Conservation (phyloP, 2,329 filamentous ascomycete species). For the Verticillium alfalfae region DNA sequence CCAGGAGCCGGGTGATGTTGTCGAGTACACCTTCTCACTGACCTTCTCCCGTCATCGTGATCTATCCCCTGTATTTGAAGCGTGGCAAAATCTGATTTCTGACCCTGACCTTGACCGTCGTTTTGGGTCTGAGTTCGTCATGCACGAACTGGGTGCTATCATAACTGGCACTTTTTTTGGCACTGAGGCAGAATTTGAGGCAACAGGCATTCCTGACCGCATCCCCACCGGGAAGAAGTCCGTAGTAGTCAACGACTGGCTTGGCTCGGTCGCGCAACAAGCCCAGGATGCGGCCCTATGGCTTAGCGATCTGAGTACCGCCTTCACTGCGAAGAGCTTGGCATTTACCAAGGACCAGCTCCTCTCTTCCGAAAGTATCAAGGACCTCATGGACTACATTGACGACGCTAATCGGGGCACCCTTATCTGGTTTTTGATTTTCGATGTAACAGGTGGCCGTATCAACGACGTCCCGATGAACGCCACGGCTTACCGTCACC, state of each 20-base stretch:
- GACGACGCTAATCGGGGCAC: slow-evolving; percentile 43
- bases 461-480: slow-evolving; percentile 49
- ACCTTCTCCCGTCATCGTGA: slow-evolving; percentile 40
- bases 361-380: slow-evolving; percentile 37
- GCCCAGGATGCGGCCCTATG: slow-evolving; percentile 43
- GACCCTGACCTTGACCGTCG: slow-evolving; percentile 51
- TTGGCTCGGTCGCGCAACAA: slow-evolving; percentile 49
- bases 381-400: slow-evolving; percentile 48
- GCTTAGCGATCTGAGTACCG: slow-evolving; percentile 37
- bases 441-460: slow-evolving; percentile 56
- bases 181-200: slow-evolving; percentile 47
- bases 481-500: slow-evolving; percentile 57
- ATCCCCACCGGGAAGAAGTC: slow-evolving; percentile 35
- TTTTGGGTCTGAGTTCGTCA: slow-evolving; percentile 51
- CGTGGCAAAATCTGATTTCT: slow-evolving; percentile 53
- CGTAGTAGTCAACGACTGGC: slow-evolving; percentile 55
- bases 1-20: slow-evolving; percentile 45
- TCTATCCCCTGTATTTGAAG: slow-evolving; percentile 42
- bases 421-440: slow-evolving; percentile 55
- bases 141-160: slow-evolving; percentile 46
- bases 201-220: slow-evolving; percentile 39
- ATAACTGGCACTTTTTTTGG: slow-evolving; percentile 60
- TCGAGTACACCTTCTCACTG: slow-evolving; percentile 55
- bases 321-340: slow-evolving; percentile 55
- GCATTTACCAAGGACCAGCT: slow-evolving; percentile 44